Conservation (phyloP, 129 eudicot genomes). For the Rutidosis leptorrhynchoides region DNA sequence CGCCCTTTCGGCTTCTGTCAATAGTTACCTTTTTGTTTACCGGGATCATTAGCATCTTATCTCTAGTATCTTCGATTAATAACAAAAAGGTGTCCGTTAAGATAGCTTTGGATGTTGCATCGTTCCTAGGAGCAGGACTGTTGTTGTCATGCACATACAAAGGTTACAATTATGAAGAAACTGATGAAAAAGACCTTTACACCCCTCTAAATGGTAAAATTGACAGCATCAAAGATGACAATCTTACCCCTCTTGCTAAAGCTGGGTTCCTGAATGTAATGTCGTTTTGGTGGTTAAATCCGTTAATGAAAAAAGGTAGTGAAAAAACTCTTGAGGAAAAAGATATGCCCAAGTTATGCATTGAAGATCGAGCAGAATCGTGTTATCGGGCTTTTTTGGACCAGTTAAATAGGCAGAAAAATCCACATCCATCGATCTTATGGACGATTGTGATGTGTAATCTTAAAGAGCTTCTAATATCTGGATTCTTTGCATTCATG, state of each 20-base stretch:
- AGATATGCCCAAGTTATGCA: conserved; percentile 73
- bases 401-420: conserved; percentile 42
- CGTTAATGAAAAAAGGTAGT: conserved; percentile 71
- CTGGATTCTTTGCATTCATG: conserved; percentile 81
- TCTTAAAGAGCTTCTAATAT: conserved; percentile 58
- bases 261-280: conserved; percentile 60
- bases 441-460: conserved; percentile 68
- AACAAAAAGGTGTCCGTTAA: conserved; percentile 41
- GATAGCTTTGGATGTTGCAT: conserved; percentile 55
- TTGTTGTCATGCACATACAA: conserved; percentile 68
- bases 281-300: conserved; percentile 92
- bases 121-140: conserved; percentile 64
- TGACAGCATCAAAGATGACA: conserved; percentile 30
- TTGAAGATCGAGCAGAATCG: conserved; percentile 66
- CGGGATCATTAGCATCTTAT: conserved; percentile 44
- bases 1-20: conserved; percentile 50
- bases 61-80: conserved; percentile 39
- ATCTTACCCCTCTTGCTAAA: conserved; percentile 57
- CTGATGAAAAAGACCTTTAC: conserved; percentile 36
- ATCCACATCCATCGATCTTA: conserved; percentile 56
- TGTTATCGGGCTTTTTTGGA: conserved; percentile 59
- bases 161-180: conserved; percentile 46
- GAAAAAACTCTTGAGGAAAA: conserved; percentile 72
- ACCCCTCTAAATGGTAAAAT: conserved; percentile 48
- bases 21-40: conserved; percentile 47